Base-by-base conservation (phyloP, 345 rosid species). In the Chamaenerion angustifolium region DNA sequence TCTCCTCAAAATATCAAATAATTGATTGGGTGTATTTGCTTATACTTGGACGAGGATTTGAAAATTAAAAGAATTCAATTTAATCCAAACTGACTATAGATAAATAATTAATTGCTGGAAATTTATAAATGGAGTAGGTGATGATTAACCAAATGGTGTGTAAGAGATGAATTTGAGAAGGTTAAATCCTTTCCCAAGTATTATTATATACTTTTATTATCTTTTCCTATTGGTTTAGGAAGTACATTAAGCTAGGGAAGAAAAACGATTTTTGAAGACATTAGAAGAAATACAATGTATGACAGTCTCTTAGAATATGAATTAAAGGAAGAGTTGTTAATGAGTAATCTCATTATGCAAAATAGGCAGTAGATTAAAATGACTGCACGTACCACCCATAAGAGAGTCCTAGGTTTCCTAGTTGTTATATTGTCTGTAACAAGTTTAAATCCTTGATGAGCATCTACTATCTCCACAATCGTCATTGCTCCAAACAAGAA, bases 401-500 rank as follows among this genome's bases (percentile, higher is more conserved):
- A 79, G 56, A 92, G 82, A 17, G 88, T 68, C 54, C 56, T 70
- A 12, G 93, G 96, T 58, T 83, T 83, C 68, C 96, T 77, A 71
- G 98, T 80, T 42, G 93, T 92, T 58, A 92, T 92, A 70, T 78
- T 84, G 71, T 92, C 96, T 17, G 96, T 92, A 57, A 92, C 96
- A 44, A 92, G 74, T 76, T 92, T 92, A 78, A 92, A 92, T 54
- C 98, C 98, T 82, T 92, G 98, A 73, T 92, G 98, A 51, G 98
- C 96, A 69, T 92, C 98, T 49, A 92, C 87, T 51, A 90, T 86
- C 80, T 90, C 95, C 40, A 86, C 96, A 19, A 92, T 92, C 44
- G 98, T 92, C 98, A 92, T 92, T 16, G 98, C 98, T 11, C 98
- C 98, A 10, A 92, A 95, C 71, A 92, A 62, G 81, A 92, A 92